These are phyloP conservation scores for Syzygium grande DNA, from an alignment of 345 rosid genomes.

Conservation along the genomic window DNA sequence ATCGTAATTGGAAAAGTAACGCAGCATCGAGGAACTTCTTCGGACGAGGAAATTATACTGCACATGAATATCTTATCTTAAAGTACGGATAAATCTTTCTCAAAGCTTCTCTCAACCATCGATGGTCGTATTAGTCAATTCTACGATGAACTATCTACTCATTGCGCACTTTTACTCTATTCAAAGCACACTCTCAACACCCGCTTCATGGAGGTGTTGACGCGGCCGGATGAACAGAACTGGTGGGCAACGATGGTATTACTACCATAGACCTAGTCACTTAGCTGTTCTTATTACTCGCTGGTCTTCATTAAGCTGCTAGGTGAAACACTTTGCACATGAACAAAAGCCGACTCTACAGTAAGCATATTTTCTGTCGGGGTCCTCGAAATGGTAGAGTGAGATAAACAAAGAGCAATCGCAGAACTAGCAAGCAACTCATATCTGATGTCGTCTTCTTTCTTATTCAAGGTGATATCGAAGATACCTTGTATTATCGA, in stretches of 20 bases:
- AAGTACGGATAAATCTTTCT: background rate
- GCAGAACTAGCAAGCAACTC: background rate
- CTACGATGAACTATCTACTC: background rate
- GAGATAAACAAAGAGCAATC: background rate
- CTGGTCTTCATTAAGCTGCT: background rate
- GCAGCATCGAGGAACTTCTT: background rate
- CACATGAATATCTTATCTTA: background rate
- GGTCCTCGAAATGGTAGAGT: background rate
- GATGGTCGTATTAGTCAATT: background rate
- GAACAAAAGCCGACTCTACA: background rate
- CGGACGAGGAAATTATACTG: background rate
- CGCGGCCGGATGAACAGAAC: background rate
- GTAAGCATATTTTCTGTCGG: background rate
- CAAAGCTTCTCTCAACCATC: background rate
- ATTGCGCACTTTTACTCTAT: background rate
- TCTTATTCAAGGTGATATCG: background rate
- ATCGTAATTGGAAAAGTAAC: fast-evolving
- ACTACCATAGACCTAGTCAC: too few relatives aligned
- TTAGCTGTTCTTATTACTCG: too few relatives aligned
- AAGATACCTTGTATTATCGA: background rate
- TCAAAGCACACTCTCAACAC: background rate
- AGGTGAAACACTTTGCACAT: background rate
- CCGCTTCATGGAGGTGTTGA: background rate
- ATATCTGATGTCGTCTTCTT: background rate
- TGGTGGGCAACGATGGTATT: too few relatives aligned